A percentile compares a stretch with the other conserved stretches of the same genome.
These are phyloP conservation scores for Heterobasidion parviporum DNA, from an alignment of 1,284 basidiomycete genomes.

Conservation along the genomic window DNA sequence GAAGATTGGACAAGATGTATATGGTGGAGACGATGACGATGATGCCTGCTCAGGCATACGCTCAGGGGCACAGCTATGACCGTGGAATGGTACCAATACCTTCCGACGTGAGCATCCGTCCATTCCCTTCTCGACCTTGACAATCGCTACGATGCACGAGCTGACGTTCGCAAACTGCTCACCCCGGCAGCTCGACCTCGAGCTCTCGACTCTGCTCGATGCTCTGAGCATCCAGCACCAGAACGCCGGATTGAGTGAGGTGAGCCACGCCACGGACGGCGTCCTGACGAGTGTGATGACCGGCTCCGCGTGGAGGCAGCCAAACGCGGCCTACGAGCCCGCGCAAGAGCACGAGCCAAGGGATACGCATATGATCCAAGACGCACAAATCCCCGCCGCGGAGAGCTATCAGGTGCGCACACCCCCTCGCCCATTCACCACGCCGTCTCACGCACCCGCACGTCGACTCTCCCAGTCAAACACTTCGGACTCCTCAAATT, in stretches of 20 bases:
- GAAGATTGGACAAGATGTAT: too few species aligned
- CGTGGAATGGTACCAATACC: too few species aligned
- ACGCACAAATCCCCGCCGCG: background rate
- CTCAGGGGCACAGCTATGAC: too few species aligned
- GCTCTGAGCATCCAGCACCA: constrained; percentile 14
- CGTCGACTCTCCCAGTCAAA: constrained; percentile 25
- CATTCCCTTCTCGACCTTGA: too few species aligned
- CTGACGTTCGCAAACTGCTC: background rate
- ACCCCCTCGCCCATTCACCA: too few species aligned
- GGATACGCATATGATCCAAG: constrained; percentile 13
- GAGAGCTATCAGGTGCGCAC: too few species aligned
- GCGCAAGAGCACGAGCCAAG: constrained; percentile 2
- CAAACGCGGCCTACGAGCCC: constrained; percentile 8
- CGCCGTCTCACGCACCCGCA: too few species aligned
- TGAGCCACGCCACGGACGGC: background rate
- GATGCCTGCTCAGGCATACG: too few species aligned
- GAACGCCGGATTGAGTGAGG: background rate
- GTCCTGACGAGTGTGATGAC: constrained; percentile 1
- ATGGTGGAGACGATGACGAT: too few species aligned
- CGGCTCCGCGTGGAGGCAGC: constrained; percentile 9
- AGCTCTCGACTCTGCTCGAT: constrained; percentile 11
- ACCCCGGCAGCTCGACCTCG: constrained; percentile 9
- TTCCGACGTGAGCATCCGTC: too few species aligned
- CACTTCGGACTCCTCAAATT: constrained; percentile 37
- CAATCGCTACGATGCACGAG: too few species aligned